phyloP scores from a whole-genome alignment of 371 early-diverging fungal genomes.

The Blakeslea trispora region DNA sequence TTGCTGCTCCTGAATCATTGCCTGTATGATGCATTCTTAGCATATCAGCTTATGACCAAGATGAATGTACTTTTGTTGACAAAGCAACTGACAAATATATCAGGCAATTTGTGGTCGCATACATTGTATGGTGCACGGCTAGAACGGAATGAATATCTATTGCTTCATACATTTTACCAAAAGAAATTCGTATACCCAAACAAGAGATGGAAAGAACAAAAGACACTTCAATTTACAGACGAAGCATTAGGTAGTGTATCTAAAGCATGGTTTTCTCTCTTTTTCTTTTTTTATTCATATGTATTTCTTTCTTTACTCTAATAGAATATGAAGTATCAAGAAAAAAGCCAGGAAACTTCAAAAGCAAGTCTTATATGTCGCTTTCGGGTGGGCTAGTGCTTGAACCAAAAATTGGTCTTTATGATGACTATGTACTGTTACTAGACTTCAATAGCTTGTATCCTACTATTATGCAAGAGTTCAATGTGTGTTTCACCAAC shows the following conservation, averaged over 20 bases:
- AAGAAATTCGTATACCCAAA: constrained; percentile 87
- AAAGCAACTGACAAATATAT: constrained; percentile 84
- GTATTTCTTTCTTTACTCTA: not conserved
- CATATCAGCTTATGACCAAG: constrained; percentile 72
- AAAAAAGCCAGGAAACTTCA: constrained; percentile 41
- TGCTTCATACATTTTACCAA: constrained; percentile 95
- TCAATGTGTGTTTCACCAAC: constrained; percentile 99
- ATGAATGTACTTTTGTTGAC: constrained; percentile 88
- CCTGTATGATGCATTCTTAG: constrained; percentile 76
- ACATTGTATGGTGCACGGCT: constrained; percentile 88
- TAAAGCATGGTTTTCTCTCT: not conserved
- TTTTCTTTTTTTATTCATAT: no score
- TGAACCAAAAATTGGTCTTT: constrained; percentile 95
- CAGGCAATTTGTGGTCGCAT: constrained; percentile 92
- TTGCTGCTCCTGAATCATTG: constrained; percentile 71
- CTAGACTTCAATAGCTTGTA: constrained; percentile 99
- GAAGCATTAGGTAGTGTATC: not conserved
- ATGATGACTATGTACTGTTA: constrained; percentile 91
- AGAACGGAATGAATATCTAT: constrained; percentile 95
- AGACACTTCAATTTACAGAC: not conserved
- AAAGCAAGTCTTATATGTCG: constrained; percentile 65
- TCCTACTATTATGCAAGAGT: constrained; percentile 99
- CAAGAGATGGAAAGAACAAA: constrained; percentile 31
- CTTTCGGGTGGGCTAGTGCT: constrained; percentile 99
- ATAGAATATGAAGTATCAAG: constrained; percentile 37